Conservation (phyloP, 1,139 yeast species). For the Suhomyces guaymorum region DNA sequence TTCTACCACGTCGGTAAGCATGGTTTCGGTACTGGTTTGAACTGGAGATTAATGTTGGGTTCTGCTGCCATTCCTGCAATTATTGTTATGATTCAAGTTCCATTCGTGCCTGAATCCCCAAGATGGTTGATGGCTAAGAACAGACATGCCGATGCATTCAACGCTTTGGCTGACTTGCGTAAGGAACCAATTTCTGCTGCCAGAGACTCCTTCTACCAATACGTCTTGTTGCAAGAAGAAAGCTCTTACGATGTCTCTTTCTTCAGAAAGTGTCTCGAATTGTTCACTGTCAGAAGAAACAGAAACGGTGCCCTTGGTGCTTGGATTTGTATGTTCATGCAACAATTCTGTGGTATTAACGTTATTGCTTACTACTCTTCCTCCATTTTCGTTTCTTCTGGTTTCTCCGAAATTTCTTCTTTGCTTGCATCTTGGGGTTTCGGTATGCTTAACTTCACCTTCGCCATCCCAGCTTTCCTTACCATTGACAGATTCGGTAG, state of each 20-base stretch:
- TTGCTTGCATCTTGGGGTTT: conserved; percentile 83
- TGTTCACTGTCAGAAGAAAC: conserved; percentile 72
- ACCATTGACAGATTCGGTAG: conserved; percentile 83
- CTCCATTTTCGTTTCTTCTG: conserved; percentile 68
- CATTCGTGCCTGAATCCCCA: conserved; percentile 41
- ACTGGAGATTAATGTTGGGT: conserved; percentile 83
- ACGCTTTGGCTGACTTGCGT: conserved; percentile 22
- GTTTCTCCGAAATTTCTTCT: conserved; percentile 61
- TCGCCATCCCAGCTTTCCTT: conserved; percentile 82
- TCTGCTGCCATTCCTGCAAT: conserved; percentile 76
- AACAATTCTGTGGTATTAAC: conserved; percentile 90
- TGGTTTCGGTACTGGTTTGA: conserved; percentile 39
- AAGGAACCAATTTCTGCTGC: conserved; percentile 26
- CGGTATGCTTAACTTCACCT: conserved; percentile 76
- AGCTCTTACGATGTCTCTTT: conserved; percentile 58
- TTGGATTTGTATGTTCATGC: conserved; percentile 84
- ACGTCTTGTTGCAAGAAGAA: conserved; percentile 56
- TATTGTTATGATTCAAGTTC: conserved; percentile 65
- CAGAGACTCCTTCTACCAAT: conserved; percentile 30
- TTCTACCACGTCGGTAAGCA: conserved; percentile 38
- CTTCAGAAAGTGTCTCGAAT: conserved; percentile 50
- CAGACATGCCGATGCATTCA: conserved; percentile 26
- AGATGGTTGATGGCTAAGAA: conserved; percentile 34
- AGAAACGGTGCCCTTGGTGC: conserved; percentile 82
- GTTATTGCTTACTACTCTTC: conserved; percentile 84